Evolutionary conservation across 164 flowering plant genomes (phyloP).

Genomic region (Warburgia ugandensis): DNA sequence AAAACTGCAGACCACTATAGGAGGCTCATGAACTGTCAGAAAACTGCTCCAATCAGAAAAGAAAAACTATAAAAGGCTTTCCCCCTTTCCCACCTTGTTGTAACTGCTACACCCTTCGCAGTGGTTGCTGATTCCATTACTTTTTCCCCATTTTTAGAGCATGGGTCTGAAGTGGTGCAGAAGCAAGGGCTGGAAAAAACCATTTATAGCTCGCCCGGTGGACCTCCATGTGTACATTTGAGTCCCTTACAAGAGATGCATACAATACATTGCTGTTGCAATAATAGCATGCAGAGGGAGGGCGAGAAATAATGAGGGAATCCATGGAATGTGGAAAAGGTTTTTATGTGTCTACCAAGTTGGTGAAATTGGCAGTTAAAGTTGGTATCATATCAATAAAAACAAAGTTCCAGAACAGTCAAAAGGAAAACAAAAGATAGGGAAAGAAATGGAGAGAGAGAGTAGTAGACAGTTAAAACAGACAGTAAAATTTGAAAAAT

Average conservation of each 20-base stretch:
- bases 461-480: constrained; percentile 4
- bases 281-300: constrained; percentile 20
- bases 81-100: neutral
- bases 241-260: constrained; percentile 38
- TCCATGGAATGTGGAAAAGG: constrained; percentile 24
- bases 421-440: constrained; percentile 1
- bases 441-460: neutral
- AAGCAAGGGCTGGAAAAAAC: constrained; percentile 21
- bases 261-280: constrained; percentile 18
- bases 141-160: neutral
- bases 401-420: neutral
- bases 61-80: neutral
- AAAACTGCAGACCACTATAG: constrained; percentile 1
- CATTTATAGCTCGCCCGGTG: constrained; percentile 27
- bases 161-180: constrained; percentile 26
- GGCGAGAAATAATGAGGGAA: constrained; percentile 12
- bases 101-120: neutral
- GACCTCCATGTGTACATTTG: constrained; percentile 13
- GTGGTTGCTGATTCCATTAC: constrained; percentile 13
- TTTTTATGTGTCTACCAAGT: constrained; percentile 5
- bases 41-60: too few relatives aligned
- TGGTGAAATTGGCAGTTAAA: constrained; percentile 24
- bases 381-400: constrained; percentile 1
- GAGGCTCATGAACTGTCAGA: constrained; percentile 13
- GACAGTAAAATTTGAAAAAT: too few relatives aligned